phyloP scores from a whole-genome alignment of 306 rosid genomes.

The Calophaca sinica region DNA sequence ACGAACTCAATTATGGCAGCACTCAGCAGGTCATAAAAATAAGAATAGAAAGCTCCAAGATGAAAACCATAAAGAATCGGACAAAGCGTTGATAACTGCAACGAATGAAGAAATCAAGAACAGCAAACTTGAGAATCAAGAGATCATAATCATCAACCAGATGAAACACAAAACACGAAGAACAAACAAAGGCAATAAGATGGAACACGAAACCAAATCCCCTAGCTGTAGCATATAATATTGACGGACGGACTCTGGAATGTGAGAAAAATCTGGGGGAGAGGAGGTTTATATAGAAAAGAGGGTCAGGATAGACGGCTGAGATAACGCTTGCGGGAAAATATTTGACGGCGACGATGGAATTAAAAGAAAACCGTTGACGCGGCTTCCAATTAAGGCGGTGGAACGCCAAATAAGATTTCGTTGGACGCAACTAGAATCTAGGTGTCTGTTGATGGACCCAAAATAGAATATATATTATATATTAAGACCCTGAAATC shows the following conservation, averaged over 20 bases:
- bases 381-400: conserved; percentile 40
- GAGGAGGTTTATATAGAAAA: conserved; percentile 15
- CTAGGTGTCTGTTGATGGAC: too few relatives aligned
- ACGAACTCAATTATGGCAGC: neutral
- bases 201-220: too few relatives aligned
- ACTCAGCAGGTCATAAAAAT: neutral
- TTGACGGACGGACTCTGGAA: too few relatives aligned
- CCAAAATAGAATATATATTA: too few relatives aligned
- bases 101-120: neutral
- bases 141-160: neutral
- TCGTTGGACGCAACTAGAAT: neutral
- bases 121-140: neutral
- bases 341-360: neutral
- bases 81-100: too few relatives aligned
- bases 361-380: neutral
- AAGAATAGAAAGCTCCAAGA: too few relatives aligned
- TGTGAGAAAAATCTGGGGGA: fast-evolving
- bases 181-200: neutral
- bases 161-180: neutral
- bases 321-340: neutral
- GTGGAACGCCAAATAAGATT: conserved; percentile 1
- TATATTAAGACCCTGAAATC: too few relatives aligned
- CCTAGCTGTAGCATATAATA: too few relatives aligned
- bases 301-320: conserved; percentile 10
- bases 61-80: too few relatives aligned